Evolutionary conservation across 148 eudicot species (phyloP), one percentile per base, ranked within the genome.

Genomic region (Salicornia ramosissima): DNA sequence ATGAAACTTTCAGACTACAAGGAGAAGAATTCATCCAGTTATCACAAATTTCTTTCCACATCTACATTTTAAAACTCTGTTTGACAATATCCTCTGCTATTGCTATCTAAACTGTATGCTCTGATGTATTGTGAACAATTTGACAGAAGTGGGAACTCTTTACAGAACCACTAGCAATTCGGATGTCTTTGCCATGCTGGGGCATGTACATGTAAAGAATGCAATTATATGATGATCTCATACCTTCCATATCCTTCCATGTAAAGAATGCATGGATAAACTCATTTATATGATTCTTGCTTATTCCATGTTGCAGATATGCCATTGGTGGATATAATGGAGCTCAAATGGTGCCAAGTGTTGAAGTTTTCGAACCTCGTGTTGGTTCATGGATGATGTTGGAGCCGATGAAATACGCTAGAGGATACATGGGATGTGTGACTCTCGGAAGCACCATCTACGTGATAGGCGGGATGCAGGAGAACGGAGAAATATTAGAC

Each of bases 251-350:
- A 39, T 21, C 47, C 62, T 0, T 29, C 24, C 30, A 24, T 29
- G 42, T 22, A 16, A 6, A 19, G 42, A n/a, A n/a, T n/a, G n/a
- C n/a, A n/a, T n/a, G n/a, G n/a, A n/a, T 28, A 62, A 39, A 12
- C 65, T 34, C 47, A 36, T 62, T 62, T 21, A 39, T 1, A n/a
- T 39, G 18, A 36, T 36, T n/a, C 64, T 21, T 36, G 15, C 22
- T 3, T 1, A 16, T n/a, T 69, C 10, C 69, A 43, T 47, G 43
- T 58, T 45, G 64, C 77, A 91, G 97, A 77, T 88, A 83, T 64
- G 89, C 91, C 31, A 67, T 91, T 42, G 97, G 97, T 61, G 97
- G 97, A 18, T 83, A 59, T 64, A 83, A 91, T 73, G 90, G 87
- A 49, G 33, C 26, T 10, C 64, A 52, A 36, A 86, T 86, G 86